Percentiles rank a stretch among this genome's conserved stretches.
These are phyloP conservation scores for Prillingera fragicola DNA, from an alignment of 1,284 basidiomycete genomes.

Conservation along the genomic window DNA sequence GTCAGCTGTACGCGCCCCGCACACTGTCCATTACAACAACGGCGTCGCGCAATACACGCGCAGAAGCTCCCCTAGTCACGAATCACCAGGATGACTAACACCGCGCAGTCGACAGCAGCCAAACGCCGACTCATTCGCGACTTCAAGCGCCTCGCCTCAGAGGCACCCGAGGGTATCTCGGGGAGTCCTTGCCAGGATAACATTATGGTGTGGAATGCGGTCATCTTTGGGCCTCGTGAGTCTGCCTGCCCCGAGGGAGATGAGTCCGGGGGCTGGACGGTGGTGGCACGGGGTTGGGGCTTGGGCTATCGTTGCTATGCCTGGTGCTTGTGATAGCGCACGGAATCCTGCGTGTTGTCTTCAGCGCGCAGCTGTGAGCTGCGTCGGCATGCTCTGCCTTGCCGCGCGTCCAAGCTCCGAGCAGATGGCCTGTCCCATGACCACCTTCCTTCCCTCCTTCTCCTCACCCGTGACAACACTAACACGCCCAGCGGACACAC, in stretches of 20 bases:
- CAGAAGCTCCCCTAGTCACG: no score
- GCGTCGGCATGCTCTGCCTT: no score
- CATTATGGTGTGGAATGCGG: conserved; percentile 99
- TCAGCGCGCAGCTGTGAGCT: no score
- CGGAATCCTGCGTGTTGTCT: no score
- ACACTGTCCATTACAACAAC: no score
- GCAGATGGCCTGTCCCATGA: no score
- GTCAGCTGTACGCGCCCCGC: no score
- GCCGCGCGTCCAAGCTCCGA: no score
- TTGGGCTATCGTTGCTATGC: background rate
- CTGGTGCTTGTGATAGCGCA: no score
- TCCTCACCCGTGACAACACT: conserved; percentile 2
- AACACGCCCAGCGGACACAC: conserved; percentile 72
- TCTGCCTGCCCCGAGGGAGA: conserved; percentile 8
- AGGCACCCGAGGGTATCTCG: conserved; percentile 92
- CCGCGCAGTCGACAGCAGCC: conserved; percentile 68
- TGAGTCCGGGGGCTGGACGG: background rate
- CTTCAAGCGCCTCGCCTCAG: conserved; percentile 89
- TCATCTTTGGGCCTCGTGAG: conserved; percentile 95
- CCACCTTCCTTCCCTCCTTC: conserved; percentile 5
- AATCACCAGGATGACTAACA: no score
- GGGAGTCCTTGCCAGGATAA: conserved; percentile 96
- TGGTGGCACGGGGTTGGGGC: background rate
- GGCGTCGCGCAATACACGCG: no score
- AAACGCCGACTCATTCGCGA: conserved; percentile 86